Evolutionary conservation across 1,284 basidiomycete genomes (phyloP).

Genomic region (Tilletia walkeri): DNA sequence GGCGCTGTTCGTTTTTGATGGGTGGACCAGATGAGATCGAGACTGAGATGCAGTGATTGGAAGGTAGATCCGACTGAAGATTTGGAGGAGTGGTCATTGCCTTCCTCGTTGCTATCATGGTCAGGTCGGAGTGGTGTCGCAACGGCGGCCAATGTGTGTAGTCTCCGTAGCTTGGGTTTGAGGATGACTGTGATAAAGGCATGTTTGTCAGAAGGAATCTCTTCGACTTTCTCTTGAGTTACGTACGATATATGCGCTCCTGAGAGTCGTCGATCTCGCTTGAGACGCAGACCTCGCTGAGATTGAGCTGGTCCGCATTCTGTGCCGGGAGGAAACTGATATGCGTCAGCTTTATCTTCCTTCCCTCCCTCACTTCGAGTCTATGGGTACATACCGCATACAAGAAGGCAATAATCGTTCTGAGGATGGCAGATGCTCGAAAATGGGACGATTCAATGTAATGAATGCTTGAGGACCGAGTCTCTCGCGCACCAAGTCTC

Average conservation of each 20-base stretch:
- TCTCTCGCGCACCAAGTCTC: not conserved
- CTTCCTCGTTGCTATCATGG: not conserved
- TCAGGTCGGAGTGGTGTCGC: not conserved
- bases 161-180: not conserved
- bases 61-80: not conserved
- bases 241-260: too few species aligned
- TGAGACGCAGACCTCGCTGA: not conserved
- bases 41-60: not conserved
- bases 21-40: constrained; percentile 10
- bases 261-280: too few species aligned
- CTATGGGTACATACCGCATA: not conserved
- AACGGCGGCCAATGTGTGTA: constrained; percentile 3
- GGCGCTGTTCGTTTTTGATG: not conserved
- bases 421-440: not conserved
- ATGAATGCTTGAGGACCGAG: not conserved
- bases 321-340: not conserved
- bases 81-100: not conserved
- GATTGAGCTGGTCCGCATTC: constrained; percentile 10
- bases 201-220: too few species aligned
- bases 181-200: not conserved
- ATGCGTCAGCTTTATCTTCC: not conserved
- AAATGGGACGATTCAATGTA: not conserved
- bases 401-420: not conserved
- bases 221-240: too few species aligned
- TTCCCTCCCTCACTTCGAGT: not conserved